Evolutionary conservation across 192 early-diverging fungal genomes (phyloP), one percentile per base, ranked within the genome.

Genomic region (Podila epigama): DNA sequence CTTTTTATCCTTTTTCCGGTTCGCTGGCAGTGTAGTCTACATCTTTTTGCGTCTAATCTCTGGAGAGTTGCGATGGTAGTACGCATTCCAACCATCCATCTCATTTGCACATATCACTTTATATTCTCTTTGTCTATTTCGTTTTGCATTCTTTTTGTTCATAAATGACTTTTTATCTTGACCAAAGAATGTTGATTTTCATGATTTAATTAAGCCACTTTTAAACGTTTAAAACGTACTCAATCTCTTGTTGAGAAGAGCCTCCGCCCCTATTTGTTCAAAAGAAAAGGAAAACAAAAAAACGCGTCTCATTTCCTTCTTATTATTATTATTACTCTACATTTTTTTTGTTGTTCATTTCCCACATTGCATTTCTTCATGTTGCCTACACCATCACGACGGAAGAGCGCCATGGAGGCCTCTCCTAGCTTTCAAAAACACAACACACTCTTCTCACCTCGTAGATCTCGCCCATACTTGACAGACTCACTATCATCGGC

Each of bases 11-110:
- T 71, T 79, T 0, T 86, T 96, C 70, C 83, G 94, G 25, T 94
- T 95, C 71, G 57, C 91, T 51, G 94, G 94, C 20, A 88, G 86
- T 44, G 56, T 86, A 31, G 79, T 84, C 48, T 97, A 94, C 63
- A 81, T 93, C 20, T 58, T 96, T 22, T 62, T 85, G 50, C 51
- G 80, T 11, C 31, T 84, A 32, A 83, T 81, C 79, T 69, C 83
- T 54, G 77, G 72, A 11, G 72, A 75, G 37, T 52, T 75, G 60
- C 40, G 72, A 53, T 75, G 72, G 72, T 75, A 68, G 32, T 57
- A 41, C n/a, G n/a, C n/a, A n/a, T n/a, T n/a, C n/a, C n/a, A n/a
- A n/a, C n/a, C n/a, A n/a, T n/a, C n/a, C n/a, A n/a, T n/a, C n/a
- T n/a, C n/a, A n/a, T n/a, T n/a, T n/a, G n/a, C n/a, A n/a, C n/a